Percentiles rank a stretch among this genome's conserved stretches.
Conservation (phyloP, 2,329 filamentous ascomycete genomes). For the Trichoderma endophyticum region DNA sequence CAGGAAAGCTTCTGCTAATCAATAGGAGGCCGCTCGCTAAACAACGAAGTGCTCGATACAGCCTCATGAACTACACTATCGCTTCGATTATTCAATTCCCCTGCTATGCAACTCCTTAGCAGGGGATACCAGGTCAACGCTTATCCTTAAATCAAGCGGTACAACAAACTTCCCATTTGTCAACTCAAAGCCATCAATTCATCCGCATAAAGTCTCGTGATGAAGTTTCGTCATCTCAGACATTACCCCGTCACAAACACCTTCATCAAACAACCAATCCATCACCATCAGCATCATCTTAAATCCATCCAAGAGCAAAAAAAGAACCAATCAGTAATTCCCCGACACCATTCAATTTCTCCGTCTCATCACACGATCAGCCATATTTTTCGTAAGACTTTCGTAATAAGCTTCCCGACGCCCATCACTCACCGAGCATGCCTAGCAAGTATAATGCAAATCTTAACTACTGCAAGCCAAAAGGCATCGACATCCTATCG, state of each 20-base stretch:
- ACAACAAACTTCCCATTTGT: neutral
- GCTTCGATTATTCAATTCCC: neutral
- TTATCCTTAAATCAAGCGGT: neutral
- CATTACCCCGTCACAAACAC: neutral
- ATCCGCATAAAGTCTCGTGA: neutral
- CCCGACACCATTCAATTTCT: neutral
- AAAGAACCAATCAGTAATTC: neutral
- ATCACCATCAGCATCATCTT: neutral
- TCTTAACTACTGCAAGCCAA: neutral
- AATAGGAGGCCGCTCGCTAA: neutral
- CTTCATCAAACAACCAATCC: neutral
- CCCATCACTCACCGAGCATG: neutral
- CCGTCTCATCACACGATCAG: neutral
- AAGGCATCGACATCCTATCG: neutral
- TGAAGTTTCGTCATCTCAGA: neutral
- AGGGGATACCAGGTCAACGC: neutral
- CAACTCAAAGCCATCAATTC: neutral
- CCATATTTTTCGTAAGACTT: neutral
- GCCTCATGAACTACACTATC: neutral
- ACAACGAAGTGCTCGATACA: neutral
- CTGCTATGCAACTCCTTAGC: too few relatives aligned
- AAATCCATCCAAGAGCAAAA: neutral
- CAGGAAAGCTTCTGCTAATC: neutral
- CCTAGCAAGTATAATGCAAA: neutral
- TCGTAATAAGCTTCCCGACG: neutral